phyloP scores from a whole-genome alignment of 1,284 basidiomycete genomes.

The Naganishia cerealis region DNA sequence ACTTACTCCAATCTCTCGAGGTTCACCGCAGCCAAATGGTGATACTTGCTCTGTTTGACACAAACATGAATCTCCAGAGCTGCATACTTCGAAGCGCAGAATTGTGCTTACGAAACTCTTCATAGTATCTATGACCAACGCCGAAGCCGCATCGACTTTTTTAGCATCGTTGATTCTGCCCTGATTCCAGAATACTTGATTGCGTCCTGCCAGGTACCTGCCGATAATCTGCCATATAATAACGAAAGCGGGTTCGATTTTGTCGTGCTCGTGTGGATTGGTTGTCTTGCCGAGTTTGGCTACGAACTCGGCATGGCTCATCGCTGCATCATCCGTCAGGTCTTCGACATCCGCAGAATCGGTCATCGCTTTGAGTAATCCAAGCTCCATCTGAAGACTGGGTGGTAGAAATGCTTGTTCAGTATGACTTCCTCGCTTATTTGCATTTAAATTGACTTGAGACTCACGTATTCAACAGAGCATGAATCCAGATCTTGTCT shows the following conservation, averaged over 20 bases:
- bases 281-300: constrained; percentile 25
- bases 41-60: constrained; percentile 10
- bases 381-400: constrained; percentile 11
- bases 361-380: constrained; percentile 3
- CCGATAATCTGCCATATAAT: constrained; percentile 22
- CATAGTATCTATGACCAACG: constrained; percentile 26
- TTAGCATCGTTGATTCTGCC: constrained; percentile 27
- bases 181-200: constrained; percentile 27
- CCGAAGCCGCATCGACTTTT: constrained; percentile 15
- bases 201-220: constrained; percentile 17
- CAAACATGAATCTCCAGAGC: background rate
- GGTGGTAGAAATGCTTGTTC: background rate
- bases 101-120: constrained; percentile 17
- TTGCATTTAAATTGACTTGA: no score
- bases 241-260: constrained; percentile 20
- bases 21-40: constrained; percentile 10
- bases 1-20: constrained; percentile 26
- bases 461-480: constrained; percentile 22
- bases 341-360: constrained; percentile 18
- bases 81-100: no score
- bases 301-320: constrained; percentile 19
- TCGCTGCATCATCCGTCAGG: constrained; percentile 14
- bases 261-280: constrained; percentile 23
- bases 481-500: constrained; percentile 28
- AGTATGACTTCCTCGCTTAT: background rate